Percentiles rank a stretch among this genome's conserved stretches.
Conservation (phyloP, 805 yeast species). For the Candida verbasci region DNA sequence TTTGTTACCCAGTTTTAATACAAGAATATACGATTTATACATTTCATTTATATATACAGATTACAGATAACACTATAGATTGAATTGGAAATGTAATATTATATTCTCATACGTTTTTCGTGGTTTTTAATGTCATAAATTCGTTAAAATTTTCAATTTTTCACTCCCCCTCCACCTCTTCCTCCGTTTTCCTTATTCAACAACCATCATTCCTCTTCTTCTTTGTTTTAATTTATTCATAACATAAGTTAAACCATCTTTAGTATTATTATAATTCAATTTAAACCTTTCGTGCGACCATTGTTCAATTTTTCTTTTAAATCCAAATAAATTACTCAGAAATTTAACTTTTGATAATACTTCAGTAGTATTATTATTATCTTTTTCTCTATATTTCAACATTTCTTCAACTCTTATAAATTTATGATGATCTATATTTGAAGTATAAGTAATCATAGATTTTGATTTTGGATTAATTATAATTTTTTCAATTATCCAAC, state of each 20-base stretch:
- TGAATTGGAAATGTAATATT: no score
- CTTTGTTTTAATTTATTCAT: conserved; percentile 56
- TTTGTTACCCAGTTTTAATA: no score
- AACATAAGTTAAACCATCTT: conserved; percentile 72
- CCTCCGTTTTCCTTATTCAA: no score
- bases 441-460: conserved; percentile 63
- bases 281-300: conserved; percentile 75
- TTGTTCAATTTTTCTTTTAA: conserved; percentile 70
- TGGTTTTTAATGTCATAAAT: not conserved
- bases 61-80: no score
- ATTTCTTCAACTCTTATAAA: conserved; percentile 77
- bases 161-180: no score
- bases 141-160: no score
- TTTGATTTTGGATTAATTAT: conserved; percentile 59
- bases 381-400: conserved; percentile 46
- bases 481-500: conserved; percentile 80
- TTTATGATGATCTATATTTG: conserved; percentile 79
- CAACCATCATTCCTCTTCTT: no score
- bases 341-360: conserved; percentile 65
- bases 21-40: no score
- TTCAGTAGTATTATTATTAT: conserved; percentile 30
- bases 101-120: no score
- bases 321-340: conserved; percentile 61
- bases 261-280: conserved; percentile 60
- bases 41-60: no score